phyloP scores from a whole-genome alignment of 2,329 filamentous ascomycete genomes.

The Amylocarpus encephaloides region DNA sequence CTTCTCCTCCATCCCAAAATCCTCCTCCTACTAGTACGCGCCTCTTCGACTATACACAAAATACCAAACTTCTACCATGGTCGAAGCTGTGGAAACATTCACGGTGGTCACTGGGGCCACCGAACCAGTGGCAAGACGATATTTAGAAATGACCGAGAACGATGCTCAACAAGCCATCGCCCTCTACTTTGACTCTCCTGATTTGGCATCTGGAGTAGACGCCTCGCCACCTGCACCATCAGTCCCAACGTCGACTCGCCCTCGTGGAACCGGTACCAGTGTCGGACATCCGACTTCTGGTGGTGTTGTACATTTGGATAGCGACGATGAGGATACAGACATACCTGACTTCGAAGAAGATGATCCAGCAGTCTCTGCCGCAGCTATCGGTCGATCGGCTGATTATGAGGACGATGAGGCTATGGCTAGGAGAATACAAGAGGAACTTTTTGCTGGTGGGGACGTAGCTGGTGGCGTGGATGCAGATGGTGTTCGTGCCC shows the following conservation, averaged over 20 bases:
- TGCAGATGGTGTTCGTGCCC: constrained; percentile 69
- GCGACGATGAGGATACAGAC: constrained; percentile 57
- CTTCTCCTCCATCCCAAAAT: neutral
- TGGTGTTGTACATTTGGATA: constrained; percentile 69
- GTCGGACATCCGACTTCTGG: constrained; percentile 45
- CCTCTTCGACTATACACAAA: neutral
- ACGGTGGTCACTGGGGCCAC: constrained; percentile 72
- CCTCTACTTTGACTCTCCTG: constrained; percentile 85
- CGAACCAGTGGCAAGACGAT: constrained; percentile 69
- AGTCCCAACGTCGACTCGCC: constrained; percentile 26
- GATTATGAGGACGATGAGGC: constrained; percentile 84
- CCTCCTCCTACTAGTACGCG: neutral
- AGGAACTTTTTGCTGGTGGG: constrained; percentile 72
- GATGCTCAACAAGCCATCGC: constrained; percentile 81
- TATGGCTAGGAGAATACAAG: constrained; percentile 84
- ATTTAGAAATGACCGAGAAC: constrained; percentile 77
- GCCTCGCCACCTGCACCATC: constrained; percentile 22
- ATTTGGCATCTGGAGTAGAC: constrained; percentile 42
- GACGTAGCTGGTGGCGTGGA: constrained; percentile 37
- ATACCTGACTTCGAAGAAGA: constrained; percentile 28
- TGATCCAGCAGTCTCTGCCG: constrained; percentile 23
- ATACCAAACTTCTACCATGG: constrained; percentile 31
- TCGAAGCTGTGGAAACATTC: constrained; percentile 68
- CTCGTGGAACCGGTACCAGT: constrained; percentile 16
- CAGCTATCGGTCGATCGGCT: constrained; percentile 40